Evolutionary conservation across 2,329 filamentous ascomycete species (phyloP), one percentile per base, ranked within the genome.

Genomic region (Alternaria brassicae): DNA sequence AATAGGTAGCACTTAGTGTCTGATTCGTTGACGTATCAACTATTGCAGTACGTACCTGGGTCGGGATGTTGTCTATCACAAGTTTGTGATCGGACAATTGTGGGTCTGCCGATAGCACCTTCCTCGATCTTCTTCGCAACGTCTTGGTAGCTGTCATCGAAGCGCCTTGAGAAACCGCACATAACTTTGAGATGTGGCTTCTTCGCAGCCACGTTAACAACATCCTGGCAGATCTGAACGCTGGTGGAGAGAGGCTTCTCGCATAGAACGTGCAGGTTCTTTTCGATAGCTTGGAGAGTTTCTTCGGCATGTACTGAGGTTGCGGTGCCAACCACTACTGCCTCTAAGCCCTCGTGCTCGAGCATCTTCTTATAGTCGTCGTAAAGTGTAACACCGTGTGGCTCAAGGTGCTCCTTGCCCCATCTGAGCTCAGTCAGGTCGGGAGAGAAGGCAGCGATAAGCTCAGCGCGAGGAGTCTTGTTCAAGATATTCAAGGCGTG

Each of bases 361-460:
- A 85, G 72, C 79, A 84, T 82, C 62, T 82, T 78, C 27, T 81
- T 76, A 65, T 83, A 85, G 63, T 80, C 65, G 8, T 72, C 71
- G 67, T 83, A 85, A 3, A 83, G 65, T 0, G 67, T 74, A 9
- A 84, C 79, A n/a, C 80, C 81, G 34, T 76, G 78, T 8, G 78
- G 80, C 53, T 77, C 77, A 4, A 84, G 76, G 62, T 82, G 72
- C 60, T 76, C 64, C 51, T 74, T 73, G 8, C 80, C 83, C 81
- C 82, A 84, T 59, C 76, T 69, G 12, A 81, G 72, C 65, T 84
- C 82, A 1, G 69, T 68, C 6, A 75, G 66, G 45, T 83, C 82
- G 7, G 81, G 81, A 4, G 80, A 80, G 68, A 80, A 83, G 36
- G 81, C 83, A 54, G 82, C 83, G 27, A 84, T 80, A 28, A 86